These are phyloP conservation scores for Microdochium nivale DNA, from an alignment of 2,329 filamentous ascomycete species.

Conservation along the genomic window DNA sequence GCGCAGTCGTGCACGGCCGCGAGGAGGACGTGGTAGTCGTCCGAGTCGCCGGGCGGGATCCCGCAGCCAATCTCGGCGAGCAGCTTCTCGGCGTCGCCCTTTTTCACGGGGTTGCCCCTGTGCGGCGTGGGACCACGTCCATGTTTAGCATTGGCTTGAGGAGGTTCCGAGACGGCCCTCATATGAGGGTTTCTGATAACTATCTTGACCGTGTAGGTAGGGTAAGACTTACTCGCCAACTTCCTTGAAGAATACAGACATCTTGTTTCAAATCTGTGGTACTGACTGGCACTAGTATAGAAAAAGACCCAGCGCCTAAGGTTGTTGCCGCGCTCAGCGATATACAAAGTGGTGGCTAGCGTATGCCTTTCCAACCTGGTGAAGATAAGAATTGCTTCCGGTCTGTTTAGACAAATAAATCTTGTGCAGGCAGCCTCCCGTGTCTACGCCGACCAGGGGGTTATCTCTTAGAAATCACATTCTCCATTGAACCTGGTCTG, in stretches of 20 bases:
- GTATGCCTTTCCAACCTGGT: too few relatives aligned
- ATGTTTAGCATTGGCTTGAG: background rate
- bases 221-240: slow-evolving; percentile 19
- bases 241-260: slow-evolving; percentile 31
- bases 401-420: too few relatives aligned
- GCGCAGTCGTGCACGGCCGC: slow-evolving; percentile 43
- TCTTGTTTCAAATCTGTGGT: slow-evolving; percentile 7
- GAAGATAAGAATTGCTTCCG: too few relatives aligned
- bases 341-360: too few relatives aligned
- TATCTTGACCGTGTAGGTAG: background rate
- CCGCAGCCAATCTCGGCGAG: slow-evolving; percentile 25
- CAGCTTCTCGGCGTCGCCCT: slow-evolving; percentile 26
- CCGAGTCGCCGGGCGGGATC: slow-evolving; percentile 24
- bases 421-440: too few relatives aligned
- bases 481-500: too few relatives aligned
- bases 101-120: slow-evolving; percentile 30
- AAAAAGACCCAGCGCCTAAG: too few relatives aligned
- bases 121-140: too few relatives aligned
- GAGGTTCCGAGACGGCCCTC: background rate
- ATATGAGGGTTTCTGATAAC: background rate
- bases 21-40: slow-evolving; percentile 37
- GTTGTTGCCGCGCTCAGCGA: too few relatives aligned
- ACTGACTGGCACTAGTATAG: too few relatives aligned
- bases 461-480: too few relatives aligned
- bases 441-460: too few relatives aligned